Conservation (phyloP, 495 filamentous ascomycete species). For the Platismatia glauca region DNA sequence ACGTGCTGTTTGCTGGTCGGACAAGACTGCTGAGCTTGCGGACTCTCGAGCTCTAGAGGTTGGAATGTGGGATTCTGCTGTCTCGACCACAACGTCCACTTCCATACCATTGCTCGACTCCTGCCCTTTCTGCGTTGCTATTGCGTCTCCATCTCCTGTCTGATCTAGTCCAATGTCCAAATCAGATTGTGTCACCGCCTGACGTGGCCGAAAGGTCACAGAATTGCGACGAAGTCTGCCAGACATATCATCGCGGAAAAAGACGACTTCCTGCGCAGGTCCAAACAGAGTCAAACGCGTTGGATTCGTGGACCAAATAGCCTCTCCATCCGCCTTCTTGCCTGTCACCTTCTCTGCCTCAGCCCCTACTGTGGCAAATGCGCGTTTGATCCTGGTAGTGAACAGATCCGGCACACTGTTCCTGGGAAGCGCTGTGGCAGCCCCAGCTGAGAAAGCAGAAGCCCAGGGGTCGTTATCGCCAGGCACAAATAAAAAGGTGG, state of each 20-base stretch:
- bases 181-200: conserved; percentile 19
- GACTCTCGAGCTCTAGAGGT: conserved; percentile 17
- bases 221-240: conserved; percentile 65
- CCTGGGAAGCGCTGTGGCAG: conserved; percentile 63
- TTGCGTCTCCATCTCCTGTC: conserved; percentile 20
- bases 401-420: conserved; percentile 75
- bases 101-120: conserved; percentile 37
- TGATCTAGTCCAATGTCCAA: background rate
- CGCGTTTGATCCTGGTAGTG: conserved; percentile 70
- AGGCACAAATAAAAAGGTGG: conserved; percentile 85
- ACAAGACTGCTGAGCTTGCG: conserved; percentile 29
- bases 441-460: conserved; percentile 77
- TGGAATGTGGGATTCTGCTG: conserved; percentile 19
- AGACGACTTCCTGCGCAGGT: conserved; percentile 70
- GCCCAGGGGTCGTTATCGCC: conserved; percentile 95
- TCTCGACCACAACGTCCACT: conserved; percentile 30
- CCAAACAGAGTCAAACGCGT: conserved; percentile 73
- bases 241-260: conserved; percentile 79
- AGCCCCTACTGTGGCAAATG: conserved; percentile 64
- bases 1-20: conserved; percentile 54
- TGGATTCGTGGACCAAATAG: conserved; percentile 83
- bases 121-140: conserved; percentile 22
- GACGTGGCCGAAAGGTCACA: conserved; percentile 42
- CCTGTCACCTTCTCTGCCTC: conserved; percentile 42
- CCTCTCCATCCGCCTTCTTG: conserved; percentile 52